phyloP scores from a whole-genome alignment of 345 rosid species.

The Ceriops zippeliana region DNA sequence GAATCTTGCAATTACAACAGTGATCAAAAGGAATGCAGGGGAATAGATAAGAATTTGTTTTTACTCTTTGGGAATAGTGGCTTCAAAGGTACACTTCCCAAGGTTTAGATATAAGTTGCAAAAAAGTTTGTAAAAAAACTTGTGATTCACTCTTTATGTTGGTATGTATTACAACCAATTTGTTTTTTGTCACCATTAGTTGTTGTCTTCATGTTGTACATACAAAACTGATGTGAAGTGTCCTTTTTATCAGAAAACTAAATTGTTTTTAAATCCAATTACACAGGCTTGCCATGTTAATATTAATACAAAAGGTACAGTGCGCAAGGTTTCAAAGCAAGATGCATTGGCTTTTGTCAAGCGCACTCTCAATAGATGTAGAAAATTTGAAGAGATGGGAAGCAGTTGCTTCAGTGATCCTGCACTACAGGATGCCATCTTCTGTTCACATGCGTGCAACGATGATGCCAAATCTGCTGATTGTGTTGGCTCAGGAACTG shows the following conservation, averaged over 20 bases:
- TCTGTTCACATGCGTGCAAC: conserved; percentile 33
- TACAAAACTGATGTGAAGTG: neutral
- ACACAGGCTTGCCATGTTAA: conserved; percentile 73
- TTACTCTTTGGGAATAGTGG: no score
- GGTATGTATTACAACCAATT: neutral
- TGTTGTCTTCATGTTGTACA: no score
- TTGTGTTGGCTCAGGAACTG: conserved; percentile 91
- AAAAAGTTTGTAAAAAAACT: no score
- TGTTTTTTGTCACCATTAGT: neutral
- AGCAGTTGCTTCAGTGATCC: conserved; percentile 76
- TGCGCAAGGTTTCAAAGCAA: conserved; percentile 73
- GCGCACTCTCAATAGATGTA: conserved; percentile 73
- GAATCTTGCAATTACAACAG: no score
- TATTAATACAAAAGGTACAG: conserved; percentile 51
- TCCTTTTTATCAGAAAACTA: neutral
- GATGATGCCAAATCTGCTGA: conserved; percentile 76
- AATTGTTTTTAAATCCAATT: conserved; percentile 12
- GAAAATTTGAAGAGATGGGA: conserved; percentile 72
- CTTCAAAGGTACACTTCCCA: no score
- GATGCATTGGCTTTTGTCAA: conserved; percentile 64
- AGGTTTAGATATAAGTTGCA: no score
- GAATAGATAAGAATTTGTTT: no score
- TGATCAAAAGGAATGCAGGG: no score
- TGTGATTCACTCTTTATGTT: neutral
- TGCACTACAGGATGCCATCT: conserved; percentile 49